Base-by-base conservation (phyloP, 352 stramenopile species). In the Pythium sukuiense region DNA sequence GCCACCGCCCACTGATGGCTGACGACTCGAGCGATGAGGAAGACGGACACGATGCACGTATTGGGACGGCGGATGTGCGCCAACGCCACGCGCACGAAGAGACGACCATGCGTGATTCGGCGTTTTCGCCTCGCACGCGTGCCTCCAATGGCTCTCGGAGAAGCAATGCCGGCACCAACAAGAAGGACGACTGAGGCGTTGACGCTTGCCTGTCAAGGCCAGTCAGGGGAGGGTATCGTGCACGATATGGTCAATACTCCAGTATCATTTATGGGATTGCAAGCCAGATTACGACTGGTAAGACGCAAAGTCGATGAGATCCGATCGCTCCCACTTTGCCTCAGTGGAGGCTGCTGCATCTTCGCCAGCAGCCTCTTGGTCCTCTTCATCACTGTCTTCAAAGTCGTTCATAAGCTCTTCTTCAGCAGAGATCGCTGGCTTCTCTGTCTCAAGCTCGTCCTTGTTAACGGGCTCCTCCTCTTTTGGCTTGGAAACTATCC, bases 341-440 rank as follows among this genome's bases (percentile, higher is more conserved):
- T 76, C 57, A 26, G 8, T 52, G 26, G 24, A 18, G 6, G 14
- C 54, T 3, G 52, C 37, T 2, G 57, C 41, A 16, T 53, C 30
- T 11, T 49, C 46, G 8, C 41, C n/a, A 32, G 68, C 71, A 6
- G 70, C 56, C 14, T 67, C 54, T 59, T 61, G 35, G 8, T 82
- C 75, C 18, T 93, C 84, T 3, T 87, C 80, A 8, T 91, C 83
- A 43, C 81, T 90, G 67, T 95, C 83, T 55, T 92, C 84, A 70
- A 95, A 95, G 76, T 95, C 87, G 56, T 95, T 87, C 59, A 92
- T 70, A 60, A 95, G 71, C 32, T 95, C 87, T 58, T 93, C 76
- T 55, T 90, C 85, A 8, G 81, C 85, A 18, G 87, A 92, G 20
- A 91, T 56, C 43, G 61, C 61, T 24, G 71, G 29, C 18, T 77